Base-by-base conservation (phyloP, 1,139 yeast genomes). In the Candida glucosophila region DNA sequence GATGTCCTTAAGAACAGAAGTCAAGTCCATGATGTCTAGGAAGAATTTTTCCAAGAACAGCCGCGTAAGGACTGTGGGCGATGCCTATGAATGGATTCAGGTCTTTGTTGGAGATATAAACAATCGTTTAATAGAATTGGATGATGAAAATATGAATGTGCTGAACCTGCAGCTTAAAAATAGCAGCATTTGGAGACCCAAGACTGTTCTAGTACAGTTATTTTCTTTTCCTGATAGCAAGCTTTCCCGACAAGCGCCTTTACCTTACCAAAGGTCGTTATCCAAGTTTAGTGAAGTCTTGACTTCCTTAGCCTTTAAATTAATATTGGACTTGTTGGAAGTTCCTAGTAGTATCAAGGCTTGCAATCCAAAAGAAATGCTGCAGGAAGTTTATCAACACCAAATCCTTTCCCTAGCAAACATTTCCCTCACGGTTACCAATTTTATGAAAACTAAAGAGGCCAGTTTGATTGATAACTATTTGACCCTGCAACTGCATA, bases 1-100 rank as follows among this genome's bases (percentile, higher is more conserved):
- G 22, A 55, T 90, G 6, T 59, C 67, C 9, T 60, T 70, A 12
- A 58, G 79, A 29, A 68, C 77, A 0, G 74, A 76, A 19, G 66
- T 82, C 12, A 85, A 86, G 44, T 78, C 94, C 2, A 86, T 90
- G 97, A 75, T 77, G 55, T 79, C 96, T 0, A 73, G 79, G 26
- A 90, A 90, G 44, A 83, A 86, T 41, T 77, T 90, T 47, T 51
- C 75, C 30, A 62, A 39, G 1, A 41, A 69, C 0, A 54, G 53
- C n/a, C 70, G 80, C 0, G 71, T 86, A 4, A 52, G 49, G 5
- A 60, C 64, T 2, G 39, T 67, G 2, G 57, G 55, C 2, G 95
- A 85, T 40, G 73, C 83, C 14, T 43, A 61, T 5, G 78, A 75
- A 18, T 90, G 98, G 98, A 54, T 88, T 6, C 72, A 67, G 24